These are phyloP conservation scores for Fusarium nurragi DNA, from an alignment of 2,329 filamentous ascomycete genomes.

Conservation along the genomic window DNA sequence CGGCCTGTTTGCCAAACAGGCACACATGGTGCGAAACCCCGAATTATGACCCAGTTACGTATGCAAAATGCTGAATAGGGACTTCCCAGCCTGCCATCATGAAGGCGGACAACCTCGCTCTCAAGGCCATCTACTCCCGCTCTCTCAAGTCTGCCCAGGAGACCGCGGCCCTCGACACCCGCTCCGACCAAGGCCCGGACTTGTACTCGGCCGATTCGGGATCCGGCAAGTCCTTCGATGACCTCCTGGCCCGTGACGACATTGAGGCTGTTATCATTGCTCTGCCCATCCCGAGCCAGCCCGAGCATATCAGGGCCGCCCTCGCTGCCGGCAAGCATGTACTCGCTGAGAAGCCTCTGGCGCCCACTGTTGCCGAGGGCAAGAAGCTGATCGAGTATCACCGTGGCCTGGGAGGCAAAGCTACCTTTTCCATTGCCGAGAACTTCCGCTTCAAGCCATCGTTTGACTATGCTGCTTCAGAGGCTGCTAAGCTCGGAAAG, in stretches of 20 bases:
- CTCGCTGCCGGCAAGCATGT: constrained; percentile 75
- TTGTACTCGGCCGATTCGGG: constrained; percentile 67
- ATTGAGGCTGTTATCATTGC: constrained; percentile 65
- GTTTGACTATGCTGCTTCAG: constrained; percentile 64
- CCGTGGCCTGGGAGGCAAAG: constrained; percentile 40
- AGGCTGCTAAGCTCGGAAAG: constrained; percentile 49
- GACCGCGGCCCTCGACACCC: constrained; percentile 52
- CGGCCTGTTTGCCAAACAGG: constrained; percentile 69
- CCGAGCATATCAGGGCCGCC: constrained; percentile 65
- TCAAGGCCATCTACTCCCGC: constrained; percentile 75
- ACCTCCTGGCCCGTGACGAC: constrained; percentile 64
- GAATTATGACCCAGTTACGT: not conserved
- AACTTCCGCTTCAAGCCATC: constrained; percentile 74
- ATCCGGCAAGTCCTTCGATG: constrained; percentile 57
- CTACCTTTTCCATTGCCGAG: constrained; percentile 72
- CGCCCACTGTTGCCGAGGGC: constrained; percentile 62
- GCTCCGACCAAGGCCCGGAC: constrained; percentile 48
- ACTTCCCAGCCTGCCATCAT: constrained; percentile 64
- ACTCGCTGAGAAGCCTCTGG: constrained; percentile 75
- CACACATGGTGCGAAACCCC: constrained; percentile 60
- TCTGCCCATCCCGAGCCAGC: constrained; percentile 71
- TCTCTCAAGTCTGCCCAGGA: constrained; percentile 65
- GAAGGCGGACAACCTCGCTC: constrained; percentile 57
- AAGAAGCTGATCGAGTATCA: constrained; percentile 53
- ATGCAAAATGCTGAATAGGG: constrained; percentile 12